phyloP scores from a whole-genome alignment of 345 rosid genomes.

The Arabidopsis suecica region DNA sequence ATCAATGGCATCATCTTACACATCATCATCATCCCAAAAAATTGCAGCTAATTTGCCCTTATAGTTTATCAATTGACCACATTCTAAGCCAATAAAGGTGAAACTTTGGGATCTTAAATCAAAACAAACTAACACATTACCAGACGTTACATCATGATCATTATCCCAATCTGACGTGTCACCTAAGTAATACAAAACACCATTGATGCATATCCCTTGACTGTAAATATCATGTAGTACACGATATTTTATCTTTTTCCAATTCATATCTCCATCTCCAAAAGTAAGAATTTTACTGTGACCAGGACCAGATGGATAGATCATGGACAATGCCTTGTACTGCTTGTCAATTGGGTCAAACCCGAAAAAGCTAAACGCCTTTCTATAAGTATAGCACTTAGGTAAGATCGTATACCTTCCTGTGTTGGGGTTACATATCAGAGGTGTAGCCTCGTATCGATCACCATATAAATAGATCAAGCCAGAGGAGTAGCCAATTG shows the following conservation, averaged over 20 bases:
- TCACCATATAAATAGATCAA: background rate
- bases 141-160: background rate
- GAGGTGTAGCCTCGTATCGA: background rate
- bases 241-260: background rate
- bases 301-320: background rate
- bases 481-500: background rate
- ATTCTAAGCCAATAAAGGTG: background rate
- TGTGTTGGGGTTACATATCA: background rate
- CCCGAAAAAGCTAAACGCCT: background rate
- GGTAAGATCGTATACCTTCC: background rate
- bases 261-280: background rate
- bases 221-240: too few species aligned
- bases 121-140: background rate
- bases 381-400: background rate
- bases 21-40: background rate
- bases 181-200: too few species aligned
- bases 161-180: too few species aligned
- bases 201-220: too few species aligned
- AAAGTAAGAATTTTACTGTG: background rate
- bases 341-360: background rate
- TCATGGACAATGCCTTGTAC: background rate
- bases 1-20: background rate
- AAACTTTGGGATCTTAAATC: background rate
- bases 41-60: background rate
- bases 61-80: background rate